A percentile compares a stretch with the other conserved stretches of the same genome.
Evolutionary conservation across 768 basidiomycete species (phyloP).

Genomic region (Dendrothele bispora): DNA sequence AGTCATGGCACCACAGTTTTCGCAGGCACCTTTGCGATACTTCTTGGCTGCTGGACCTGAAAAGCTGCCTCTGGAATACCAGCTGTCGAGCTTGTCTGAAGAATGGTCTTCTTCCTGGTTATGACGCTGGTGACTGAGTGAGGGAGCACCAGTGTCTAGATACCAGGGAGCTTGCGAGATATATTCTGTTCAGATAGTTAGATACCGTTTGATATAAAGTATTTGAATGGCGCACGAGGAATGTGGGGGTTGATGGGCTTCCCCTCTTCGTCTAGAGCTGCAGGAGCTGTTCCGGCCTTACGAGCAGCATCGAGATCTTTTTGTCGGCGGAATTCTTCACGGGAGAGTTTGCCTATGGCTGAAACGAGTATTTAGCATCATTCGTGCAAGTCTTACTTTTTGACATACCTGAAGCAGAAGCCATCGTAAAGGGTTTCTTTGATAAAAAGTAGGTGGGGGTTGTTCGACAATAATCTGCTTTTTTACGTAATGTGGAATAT

Average conservation of each 20-base stretch:
- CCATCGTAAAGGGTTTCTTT: too few species aligned
- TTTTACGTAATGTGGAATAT: too few species aligned
- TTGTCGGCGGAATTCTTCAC: conserved; percentile 92
- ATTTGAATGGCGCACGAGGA: conserved; percentile 66
- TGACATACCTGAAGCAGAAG: conserved; percentile 6
- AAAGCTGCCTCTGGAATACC: conserved; percentile 87
- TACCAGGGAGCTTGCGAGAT: conserved; percentile 99
- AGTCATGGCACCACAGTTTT: conserved; percentile 97
- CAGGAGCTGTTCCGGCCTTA: conserved; percentile 97
- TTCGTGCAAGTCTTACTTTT: background rate
- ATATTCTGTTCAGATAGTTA: conserved; percentile 64
- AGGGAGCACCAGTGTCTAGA: conserved; percentile 90
- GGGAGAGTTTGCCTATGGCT: conserved; percentile 75
- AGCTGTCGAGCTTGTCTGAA: conserved; percentile 74
- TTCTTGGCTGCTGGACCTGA: conserved; percentile 94
- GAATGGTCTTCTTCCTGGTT: conserved; percentile 57
- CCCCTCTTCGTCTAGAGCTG: conserved; percentile 93
- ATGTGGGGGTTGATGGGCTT: conserved; percentile 98
- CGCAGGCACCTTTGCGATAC: conserved; percentile 96
- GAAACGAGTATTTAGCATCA: background rate
- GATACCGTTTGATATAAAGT: conserved; percentile 6
- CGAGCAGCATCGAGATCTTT: conserved; percentile 98
- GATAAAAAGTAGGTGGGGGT: too few species aligned
- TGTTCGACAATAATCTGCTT: too few species aligned
- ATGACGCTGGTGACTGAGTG: conserved; percentile 91